Percentiles rank a stretch among this genome's conserved stretches.
phyloP scores from a whole-genome alignment of 768 basidiomycete genomes.

The Leccinellum luteum region DNA sequence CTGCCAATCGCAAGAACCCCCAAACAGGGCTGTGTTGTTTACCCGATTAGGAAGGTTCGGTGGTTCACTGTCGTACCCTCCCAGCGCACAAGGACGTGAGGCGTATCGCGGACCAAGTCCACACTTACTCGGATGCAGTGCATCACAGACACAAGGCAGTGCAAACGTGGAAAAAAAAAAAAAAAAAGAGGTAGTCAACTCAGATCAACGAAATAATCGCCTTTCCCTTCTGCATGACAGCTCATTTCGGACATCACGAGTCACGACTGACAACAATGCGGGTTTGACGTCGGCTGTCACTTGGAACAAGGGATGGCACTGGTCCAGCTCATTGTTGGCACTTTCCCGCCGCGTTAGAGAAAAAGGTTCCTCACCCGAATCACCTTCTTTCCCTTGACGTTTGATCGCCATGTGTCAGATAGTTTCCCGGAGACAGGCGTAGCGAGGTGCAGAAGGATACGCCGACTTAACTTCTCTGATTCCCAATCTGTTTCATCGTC shows the following conservation, averaged over 20 bases:
- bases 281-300: conserved; percentile 25
- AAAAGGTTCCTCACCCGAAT: conserved; percentile 1
- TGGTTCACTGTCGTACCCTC: conserved; percentile 11
- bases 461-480: conserved; percentile 3
- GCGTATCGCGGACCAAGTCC: not conserved
- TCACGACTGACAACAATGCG: conserved; percentile 13
- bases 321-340: conserved; percentile 28
- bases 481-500: conserved; percentile 26
- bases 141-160: not conserved
- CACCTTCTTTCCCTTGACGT: conserved; percentile 19
- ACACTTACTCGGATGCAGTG: not conserved
- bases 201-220: not conserved
- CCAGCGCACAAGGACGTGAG: not conserved
- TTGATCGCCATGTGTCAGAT: conserved; percentile 27
- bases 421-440: conserved; percentile 16
- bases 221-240: conserved; percentile 17
- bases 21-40: conserved; percentile 11
- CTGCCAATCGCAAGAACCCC: conserved; percentile 23
- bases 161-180: not conserved
- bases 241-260: conserved; percentile 20
- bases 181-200: not conserved
- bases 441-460: conserved; percentile 20
- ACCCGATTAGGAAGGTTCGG: conserved; percentile 33
- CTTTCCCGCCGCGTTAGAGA: conserved; percentile 12
- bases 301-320: conserved; percentile 9